Evolutionary conservation across 208 protist species (phyloP), one percentile per base, ranked within the genome.

Genomic region (Wallacemonas collosoma): DNA sequence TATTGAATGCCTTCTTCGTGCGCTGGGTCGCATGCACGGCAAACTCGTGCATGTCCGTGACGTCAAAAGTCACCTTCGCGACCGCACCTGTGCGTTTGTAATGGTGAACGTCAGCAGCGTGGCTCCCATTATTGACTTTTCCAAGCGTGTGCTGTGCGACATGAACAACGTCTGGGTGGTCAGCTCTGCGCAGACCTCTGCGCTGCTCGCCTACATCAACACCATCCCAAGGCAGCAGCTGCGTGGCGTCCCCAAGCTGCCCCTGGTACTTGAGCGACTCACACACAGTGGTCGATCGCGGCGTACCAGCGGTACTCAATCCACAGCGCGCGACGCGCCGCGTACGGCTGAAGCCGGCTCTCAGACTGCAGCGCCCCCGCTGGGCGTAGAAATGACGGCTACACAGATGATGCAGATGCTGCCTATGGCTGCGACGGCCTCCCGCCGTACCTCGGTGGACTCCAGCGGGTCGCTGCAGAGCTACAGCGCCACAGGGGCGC

Each of bases 11-110:
- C 76, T 95, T 4, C 77, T 95, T 26, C 81, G 83, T 54, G 82
- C 83, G 1, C 87, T 95, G 55, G 90, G 82, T 41, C 74, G 75
- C 38, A 79, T 88, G 60, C 65, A 76, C 38, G 80, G 80, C 9
- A 75, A 83, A 41, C 45, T 70, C 3, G 83, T 95, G 57, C 80
- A 91, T 61, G 83, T 92, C 12, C 81, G 85, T 43, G 87, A 92
- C 62, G 87, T 95, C 53, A 95, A 95, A 76, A 86, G 80, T 57
- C 90, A 95, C 76, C 84, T 85, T 67, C 81, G 83, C n/a, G 87
- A 91, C 57, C 87, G 85, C 11, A 93, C 90, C 4, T 95, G 90
- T 66, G 90, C 90, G n/a, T 95, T 95, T 75, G 80, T 95, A 9
- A 81, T 91, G 79, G 77, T 93, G 60, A 95, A 95, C 70, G 72